Conservation (phyloP, 306 rosid species). For the Parietaria judaica region DNA sequence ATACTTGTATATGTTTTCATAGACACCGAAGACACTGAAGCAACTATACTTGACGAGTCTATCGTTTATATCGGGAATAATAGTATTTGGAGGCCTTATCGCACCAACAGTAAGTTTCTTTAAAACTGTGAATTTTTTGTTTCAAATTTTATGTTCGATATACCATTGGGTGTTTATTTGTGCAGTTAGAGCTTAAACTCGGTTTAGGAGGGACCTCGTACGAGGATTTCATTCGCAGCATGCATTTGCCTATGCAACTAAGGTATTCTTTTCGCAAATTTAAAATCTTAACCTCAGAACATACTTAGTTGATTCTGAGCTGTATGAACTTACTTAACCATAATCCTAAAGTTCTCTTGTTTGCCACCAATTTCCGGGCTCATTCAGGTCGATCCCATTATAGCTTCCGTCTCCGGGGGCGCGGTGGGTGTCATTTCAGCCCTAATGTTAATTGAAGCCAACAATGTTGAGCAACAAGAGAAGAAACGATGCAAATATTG, state of each 20-base stretch:
- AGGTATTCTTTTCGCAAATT: conserved; percentile 37
- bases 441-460: conserved; percentile 87
- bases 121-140: neutral
- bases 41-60: conserved; percentile 67
- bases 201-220: conserved; percentile 91
- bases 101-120: conserved; percentile 72
- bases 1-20: conserved; percentile 22
- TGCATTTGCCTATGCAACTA: conserved; percentile 84
- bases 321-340: conserved; percentile 11
- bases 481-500: conserved; percentile 91
- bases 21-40: conserved; percentile 83
- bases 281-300: conserved; percentile 5
- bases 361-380: conserved; percentile 10
- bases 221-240: conserved; percentile 81
- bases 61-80: conserved; percentile 59
- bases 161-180: conserved; percentile 21
- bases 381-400: conserved; percentile 98
- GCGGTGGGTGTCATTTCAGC: conserved; percentile 94
- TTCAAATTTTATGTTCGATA: neutral
- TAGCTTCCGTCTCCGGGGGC: conserved; percentile 95
- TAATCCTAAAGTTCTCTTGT: conserved; percentile 18
- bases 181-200: conserved; percentile 86
- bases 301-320: conserved; percentile 6
- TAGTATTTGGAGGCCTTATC: conserved; percentile 80
- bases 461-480: conserved; percentile 89